Evolutionary conservation across 2,329 filamentous ascomycete species (phyloP).

Genomic region (Trichoderma atroviride): DNA sequence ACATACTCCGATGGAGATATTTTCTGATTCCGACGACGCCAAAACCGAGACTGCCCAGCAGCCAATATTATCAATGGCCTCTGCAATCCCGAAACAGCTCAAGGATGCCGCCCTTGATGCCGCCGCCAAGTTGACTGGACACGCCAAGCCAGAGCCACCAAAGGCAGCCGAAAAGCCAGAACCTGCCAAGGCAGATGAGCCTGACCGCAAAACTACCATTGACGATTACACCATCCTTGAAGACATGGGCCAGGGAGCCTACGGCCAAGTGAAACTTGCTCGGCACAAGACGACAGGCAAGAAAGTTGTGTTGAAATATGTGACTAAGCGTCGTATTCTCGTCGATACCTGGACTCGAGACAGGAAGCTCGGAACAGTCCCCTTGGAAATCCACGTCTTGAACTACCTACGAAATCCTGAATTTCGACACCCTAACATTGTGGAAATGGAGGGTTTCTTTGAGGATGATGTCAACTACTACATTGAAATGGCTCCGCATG

Average conservation of each 20-base stretch:
- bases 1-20: conserved; percentile 59
- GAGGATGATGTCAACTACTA: conserved; percentile 92
- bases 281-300: conserved; percentile 78
- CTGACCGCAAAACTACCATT: conserved; percentile 75
- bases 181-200: conserved; percentile 42
- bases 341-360: conserved; percentile 99
- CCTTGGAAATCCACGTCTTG: conserved; percentile 93
- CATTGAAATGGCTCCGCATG: conserved; percentile 96
- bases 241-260: conserved; percentile 98
- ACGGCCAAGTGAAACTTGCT: conserved; percentile 95
- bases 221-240: conserved; percentile 90
- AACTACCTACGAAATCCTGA: conserved; percentile 84
- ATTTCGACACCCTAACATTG: conserved; percentile 67
- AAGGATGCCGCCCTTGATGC: conserved; percentile 60
- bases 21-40: conserved; percentile 51
- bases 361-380: conserved; percentile 87
- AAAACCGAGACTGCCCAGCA: conserved; percentile 40
- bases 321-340: conserved; percentile 93
- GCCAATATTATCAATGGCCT: conserved; percentile 43
- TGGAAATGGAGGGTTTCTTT: conserved; percentile 74
- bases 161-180: conserved; percentile 40
- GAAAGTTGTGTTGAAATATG: conserved; percentile 95
- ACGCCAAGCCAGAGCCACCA: conserved; percentile 37
- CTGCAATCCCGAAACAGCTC: conserved; percentile 58
- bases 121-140: conserved; percentile 55